phyloP scores from a whole-genome alignment of 1,284 basidiomycete species.

The Anthracocystis panici-leucophaei region DNA sequence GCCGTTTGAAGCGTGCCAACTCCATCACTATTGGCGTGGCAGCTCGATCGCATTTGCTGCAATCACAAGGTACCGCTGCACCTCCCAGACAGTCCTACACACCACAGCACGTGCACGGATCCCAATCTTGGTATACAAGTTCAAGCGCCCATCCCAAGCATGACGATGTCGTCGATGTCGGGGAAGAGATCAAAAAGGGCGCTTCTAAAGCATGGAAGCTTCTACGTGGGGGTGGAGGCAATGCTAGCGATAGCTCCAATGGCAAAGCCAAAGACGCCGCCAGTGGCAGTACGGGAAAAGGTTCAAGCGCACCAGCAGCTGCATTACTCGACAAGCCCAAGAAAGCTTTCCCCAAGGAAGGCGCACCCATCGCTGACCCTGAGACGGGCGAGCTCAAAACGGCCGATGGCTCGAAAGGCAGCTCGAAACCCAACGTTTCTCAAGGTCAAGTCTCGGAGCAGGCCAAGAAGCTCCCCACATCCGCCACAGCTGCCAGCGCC shows the following conservation, averaged over 20 bases:
- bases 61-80: conserved; percentile 56
- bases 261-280: conserved; percentile 1
- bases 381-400: conserved; percentile 45
- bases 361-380: conserved; percentile 40
- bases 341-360: conserved; percentile 47
- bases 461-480: conserved; percentile 20
- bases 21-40: conserved; percentile 67
- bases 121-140: conserved; percentile 40
- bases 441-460: conserved; percentile 16
- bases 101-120: conserved; percentile 47
- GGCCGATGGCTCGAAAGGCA: conserved; percentile 15
- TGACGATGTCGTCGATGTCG: conserved; percentile 58
- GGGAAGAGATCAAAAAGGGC: conserved; percentile 57
- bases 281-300: not conserved
- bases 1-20: conserved; percentile 61
- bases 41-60: conserved; percentile 61
- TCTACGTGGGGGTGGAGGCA: conserved; percentile 40
- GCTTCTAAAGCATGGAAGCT: conserved; percentile 55
- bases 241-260: conserved; percentile 15
- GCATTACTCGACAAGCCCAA: conserved; percentile 30
- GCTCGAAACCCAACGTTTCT: conserved; percentile 11
- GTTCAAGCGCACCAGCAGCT: not conserved
- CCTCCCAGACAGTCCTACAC: conserved; percentile 27
- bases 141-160: conserved; percentile 15
- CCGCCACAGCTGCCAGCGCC: not conserved